A percentile compares a stretch with the other conserved stretches of the same genome.
Conservation (phyloP, 208 protist genomes). For the Leishmania mexicana region DNA sequence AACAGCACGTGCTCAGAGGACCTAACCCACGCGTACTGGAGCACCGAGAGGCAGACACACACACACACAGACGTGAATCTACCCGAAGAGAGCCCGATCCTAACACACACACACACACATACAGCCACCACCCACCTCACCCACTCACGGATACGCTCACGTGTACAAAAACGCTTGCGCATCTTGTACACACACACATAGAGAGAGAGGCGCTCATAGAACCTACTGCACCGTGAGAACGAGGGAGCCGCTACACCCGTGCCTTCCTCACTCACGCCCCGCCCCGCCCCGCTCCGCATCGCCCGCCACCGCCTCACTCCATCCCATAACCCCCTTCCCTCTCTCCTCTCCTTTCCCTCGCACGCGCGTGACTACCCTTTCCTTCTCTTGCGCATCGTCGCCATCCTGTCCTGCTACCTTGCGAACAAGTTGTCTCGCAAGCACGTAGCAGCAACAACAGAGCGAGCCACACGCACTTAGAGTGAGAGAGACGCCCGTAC, state of each 20-base stretch:
- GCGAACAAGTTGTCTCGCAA: background rate
- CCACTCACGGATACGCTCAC: background rate
- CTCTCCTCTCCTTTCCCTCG: background rate
- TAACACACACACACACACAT: background rate
- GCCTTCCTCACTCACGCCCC: background rate
- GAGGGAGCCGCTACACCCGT: background rate
- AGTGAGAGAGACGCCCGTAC: background rate
- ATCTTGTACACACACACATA: background rate
- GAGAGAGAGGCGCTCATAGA: background rate
- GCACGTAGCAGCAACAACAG: background rate
- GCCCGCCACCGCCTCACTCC: background rate
- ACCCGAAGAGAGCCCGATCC: background rate
- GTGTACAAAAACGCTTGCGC: background rate
- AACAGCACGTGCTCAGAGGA: background rate
- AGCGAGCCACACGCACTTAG: constrained; percentile 4
- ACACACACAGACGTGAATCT: background rate
- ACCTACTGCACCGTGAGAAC: background rate
- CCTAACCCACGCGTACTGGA: background rate
- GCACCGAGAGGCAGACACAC: background rate
- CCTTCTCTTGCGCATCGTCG: background rate
- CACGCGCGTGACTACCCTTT: background rate
- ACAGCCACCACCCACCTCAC: no score
- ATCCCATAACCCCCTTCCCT: background rate
- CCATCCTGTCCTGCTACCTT: background rate
- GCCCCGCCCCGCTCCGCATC: background rate